Conservation (phyloP, 352 stramenopile species). For the Globisporangium ultimum region DNA sequence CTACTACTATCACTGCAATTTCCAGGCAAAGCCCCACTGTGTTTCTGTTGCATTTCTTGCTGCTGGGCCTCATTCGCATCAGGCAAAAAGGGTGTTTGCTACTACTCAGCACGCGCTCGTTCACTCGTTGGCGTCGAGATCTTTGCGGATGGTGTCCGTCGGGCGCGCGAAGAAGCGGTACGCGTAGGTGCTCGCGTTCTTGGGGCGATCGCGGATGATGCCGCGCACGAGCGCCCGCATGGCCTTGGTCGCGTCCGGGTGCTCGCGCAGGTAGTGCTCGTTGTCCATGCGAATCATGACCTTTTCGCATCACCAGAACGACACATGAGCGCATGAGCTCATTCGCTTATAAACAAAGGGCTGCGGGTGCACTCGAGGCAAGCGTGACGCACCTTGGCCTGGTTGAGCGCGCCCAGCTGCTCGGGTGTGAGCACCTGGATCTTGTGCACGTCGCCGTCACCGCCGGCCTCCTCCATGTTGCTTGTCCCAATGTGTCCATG, state of each 20-base stretch:
- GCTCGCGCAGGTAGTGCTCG: constrained; percentile 68
- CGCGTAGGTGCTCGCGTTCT: constrained; percentile 46
- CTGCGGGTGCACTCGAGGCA: neutral
- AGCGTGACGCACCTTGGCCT: constrained; percentile 45
- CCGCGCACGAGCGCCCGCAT: constrained; percentile 54
- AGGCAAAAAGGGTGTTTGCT: too few species aligned
- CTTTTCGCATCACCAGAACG: constrained; percentile 14
- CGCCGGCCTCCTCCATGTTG: constrained; percentile 7
- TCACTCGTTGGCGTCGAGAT: constrained; percentile 51
- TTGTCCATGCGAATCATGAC: constrained; percentile 81
- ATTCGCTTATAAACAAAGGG: too few species aligned
- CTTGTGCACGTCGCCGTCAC: constrained; percentile 25
- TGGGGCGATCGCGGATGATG: constrained; percentile 51
- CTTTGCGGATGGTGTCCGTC: constrained; percentile 23
- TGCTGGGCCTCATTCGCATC: too few species aligned
- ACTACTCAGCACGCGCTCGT: neutral
- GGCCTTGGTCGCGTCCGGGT: constrained; percentile 53
- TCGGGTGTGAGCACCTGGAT: constrained; percentile 60
- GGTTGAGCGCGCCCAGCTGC: constrained; percentile 62
- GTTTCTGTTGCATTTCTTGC: too few species aligned
- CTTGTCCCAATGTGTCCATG: too few species aligned
- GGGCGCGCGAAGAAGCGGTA: constrained; percentile 56
- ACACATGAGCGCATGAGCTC: too few species aligned
- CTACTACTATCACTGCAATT: too few species aligned
- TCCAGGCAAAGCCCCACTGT: too few species aligned